Conservation (phyloP, 2,329 filamentous ascomycete genomes). For the Hypoxylon sp. region DNA sequence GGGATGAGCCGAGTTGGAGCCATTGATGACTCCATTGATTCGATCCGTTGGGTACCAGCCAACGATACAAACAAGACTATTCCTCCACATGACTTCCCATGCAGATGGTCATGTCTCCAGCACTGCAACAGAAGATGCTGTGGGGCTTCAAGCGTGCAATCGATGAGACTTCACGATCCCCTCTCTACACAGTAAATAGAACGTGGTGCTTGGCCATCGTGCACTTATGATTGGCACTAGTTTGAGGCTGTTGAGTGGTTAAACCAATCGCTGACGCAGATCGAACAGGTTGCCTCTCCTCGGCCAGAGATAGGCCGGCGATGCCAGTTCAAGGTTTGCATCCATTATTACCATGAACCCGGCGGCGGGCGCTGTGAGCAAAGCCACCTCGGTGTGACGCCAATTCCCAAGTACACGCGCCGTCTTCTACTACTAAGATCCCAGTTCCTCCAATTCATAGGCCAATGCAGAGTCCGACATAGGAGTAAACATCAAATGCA, state of each 20-base stretch:
- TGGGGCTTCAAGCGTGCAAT: conserved; percentile 18
- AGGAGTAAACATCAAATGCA: conserved; percentile 21
- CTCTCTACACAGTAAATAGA: conserved; percentile 5
- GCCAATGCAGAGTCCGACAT: conserved; percentile 23
- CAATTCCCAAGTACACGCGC: conserved; percentile 15
- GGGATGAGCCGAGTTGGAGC: conserved; percentile 30
- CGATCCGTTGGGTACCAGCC: conserved; percentile 16
- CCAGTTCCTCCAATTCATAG: conserved; percentile 8
- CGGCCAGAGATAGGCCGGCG: conserved; percentile 34
- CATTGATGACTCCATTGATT: conserved; percentile 27
- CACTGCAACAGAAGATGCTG: conserved; percentile 11
- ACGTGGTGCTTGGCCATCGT: background rate
- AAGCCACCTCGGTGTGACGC: conserved; percentile 19
- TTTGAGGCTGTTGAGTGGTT: conserved; percentile 11
- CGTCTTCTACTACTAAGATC: background rate
- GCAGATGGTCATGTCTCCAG: conserved; percentile 16
- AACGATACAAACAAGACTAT: conserved; percentile 18
- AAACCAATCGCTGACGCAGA: conserved; percentile 9
- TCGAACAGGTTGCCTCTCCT: conserved; percentile 18
- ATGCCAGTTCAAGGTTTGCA: conserved; percentile 11
- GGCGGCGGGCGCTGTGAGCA: conserved; percentile 21
- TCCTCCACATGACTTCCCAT: conserved; percentile 31
- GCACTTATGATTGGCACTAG: conserved; percentile 2
- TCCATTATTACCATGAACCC: conserved; percentile 6
- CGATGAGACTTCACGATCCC: conserved; percentile 16